These are phyloP conservation scores for Macrophomina tecta DNA, from an alignment of 2,329 filamentous ascomycete species.

Conservation along the genomic window DNA sequence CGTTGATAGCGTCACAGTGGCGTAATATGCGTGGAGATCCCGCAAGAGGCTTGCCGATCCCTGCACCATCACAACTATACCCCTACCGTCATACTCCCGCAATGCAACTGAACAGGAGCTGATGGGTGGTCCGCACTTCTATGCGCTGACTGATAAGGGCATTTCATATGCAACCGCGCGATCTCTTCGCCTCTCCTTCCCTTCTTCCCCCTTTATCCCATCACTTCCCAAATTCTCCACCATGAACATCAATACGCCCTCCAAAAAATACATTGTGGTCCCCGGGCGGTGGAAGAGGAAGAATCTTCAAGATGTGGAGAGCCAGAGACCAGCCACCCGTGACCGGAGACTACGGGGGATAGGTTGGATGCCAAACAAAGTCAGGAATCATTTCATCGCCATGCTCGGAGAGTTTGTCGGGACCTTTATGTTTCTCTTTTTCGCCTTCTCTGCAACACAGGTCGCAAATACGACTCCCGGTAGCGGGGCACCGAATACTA, in stretches of 20 bases:
- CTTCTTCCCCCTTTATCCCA: background rate
- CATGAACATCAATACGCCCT: constrained; percentile 48
- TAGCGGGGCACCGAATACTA: constrained; percentile 36
- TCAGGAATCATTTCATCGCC: constrained; percentile 52
- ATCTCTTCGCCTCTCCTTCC: no score
- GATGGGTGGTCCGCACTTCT: no score
- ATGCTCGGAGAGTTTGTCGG: constrained; percentile 52
- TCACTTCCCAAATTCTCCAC: constrained; percentile 27
- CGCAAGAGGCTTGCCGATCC: no score
- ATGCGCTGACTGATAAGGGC: no score
- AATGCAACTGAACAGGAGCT: no score
- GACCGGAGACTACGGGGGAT: constrained; percentile 47
- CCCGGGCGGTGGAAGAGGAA: constrained; percentile 45
- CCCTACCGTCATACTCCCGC: background rate
- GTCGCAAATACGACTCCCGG: constrained; percentile 48
- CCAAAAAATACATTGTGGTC: constrained; percentile 44
- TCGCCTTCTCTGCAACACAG: constrained; percentile 48
- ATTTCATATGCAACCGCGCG: no score
- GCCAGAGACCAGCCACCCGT: constrained; percentile 38
- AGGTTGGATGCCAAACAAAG: constrained; percentile 51
- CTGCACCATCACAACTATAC: no score
- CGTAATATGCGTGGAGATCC: no score
- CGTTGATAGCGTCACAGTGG: no score
- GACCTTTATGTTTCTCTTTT: constrained; percentile 50
- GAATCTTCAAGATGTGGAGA: constrained; percentile 38